Evolutionary conservation across 2,329 filamentous ascomycete species (phyloP).

Genomic region (Verticillium dahliae): DNA sequence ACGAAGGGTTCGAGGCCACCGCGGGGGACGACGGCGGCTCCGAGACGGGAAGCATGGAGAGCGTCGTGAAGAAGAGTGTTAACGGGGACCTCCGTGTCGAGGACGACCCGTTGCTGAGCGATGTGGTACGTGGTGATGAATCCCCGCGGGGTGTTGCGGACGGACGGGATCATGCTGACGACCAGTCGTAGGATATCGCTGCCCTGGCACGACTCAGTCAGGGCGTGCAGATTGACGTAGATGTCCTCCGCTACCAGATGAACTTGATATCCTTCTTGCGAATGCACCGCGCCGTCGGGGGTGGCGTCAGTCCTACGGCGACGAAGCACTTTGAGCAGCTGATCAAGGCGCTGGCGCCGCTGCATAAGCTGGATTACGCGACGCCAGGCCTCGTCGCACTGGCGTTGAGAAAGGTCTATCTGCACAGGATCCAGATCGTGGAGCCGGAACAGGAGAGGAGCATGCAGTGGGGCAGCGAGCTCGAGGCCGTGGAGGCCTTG

Average conservation of each 20-base stretch:
- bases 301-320: slow-evolving; percentile 70
- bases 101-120: slow-evolving; percentile 30
- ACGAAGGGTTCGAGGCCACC: slow-evolving; percentile 45
- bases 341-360: slow-evolving; percentile 65
- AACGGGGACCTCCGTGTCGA: slow-evolving; percentile 9
- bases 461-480: slow-evolving; percentile 85
- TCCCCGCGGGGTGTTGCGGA: background rate
- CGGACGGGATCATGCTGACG: background rate
- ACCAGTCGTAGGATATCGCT: slow-evolving; percentile 43
- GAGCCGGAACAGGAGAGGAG: slow-evolving; percentile 70
- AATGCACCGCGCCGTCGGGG: slow-evolving; percentile 75
- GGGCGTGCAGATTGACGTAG: slow-evolving; percentile 60
- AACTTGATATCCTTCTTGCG: slow-evolving; percentile 84
- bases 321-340: slow-evolving; percentile 72
- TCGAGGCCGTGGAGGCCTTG: slow-evolving; percentile 59
- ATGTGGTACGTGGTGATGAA: slow-evolving; percentile 28
- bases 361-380: slow-evolving; percentile 75
- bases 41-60: slow-evolving; percentile 31
- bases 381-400: slow-evolving; percentile 79
- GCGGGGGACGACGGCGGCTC: slow-evolving; percentile 11
- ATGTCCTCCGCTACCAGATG: slow-evolving; percentile 77
- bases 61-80: slow-evolving; percentile 35
- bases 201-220: slow-evolving; percentile 52
- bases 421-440: slow-evolving; percentile 72
- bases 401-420: slow-evolving; percentile 80